Percentiles rank a stretch among this genome's conserved stretches.
These are phyloP conservation scores for Mycosphaerella arachidis DNA, from an alignment of 2,329 filamentous ascomycete species.

Conservation along the genomic window DNA sequence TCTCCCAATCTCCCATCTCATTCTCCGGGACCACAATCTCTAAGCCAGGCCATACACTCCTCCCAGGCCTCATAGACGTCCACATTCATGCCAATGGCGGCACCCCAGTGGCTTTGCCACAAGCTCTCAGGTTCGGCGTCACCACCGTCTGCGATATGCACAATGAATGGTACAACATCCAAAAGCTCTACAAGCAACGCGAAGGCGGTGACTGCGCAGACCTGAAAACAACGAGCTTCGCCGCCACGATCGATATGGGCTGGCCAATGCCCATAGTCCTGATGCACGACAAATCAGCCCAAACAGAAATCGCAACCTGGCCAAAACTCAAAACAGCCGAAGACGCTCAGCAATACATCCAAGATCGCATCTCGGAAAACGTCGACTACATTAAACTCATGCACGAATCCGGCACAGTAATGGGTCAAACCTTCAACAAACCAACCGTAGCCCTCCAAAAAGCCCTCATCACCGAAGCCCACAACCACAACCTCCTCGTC, in stretches of 20 bases:
- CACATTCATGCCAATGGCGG: slow-evolving; percentile 47
- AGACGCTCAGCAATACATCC: slow-evolving; percentile 42
- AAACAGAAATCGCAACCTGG: slow-evolving; percentile 44
- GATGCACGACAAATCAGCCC: slow-evolving; percentile 34
- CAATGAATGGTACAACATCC: slow-evolving; percentile 35
- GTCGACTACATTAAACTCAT: slow-evolving; percentile 50
- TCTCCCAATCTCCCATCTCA: slow-evolving; percentile 16
- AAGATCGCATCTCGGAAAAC: slow-evolving; percentile 38
- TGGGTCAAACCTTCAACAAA: slow-evolving; percentile 37
- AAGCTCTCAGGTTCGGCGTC: slow-evolving; percentile 47
- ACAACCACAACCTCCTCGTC: slow-evolving; percentile 34
- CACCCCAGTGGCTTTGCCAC: slow-evolving; percentile 38
- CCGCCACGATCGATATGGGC: slow-evolving; percentile 49
- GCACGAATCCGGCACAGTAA: slow-evolving; percentile 44
- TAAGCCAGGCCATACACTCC: slow-evolving; percentile 44
- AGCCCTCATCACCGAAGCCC: slow-evolving; percentile 41
- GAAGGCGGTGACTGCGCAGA: slow-evolving; percentile 40
- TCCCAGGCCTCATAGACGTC: slow-evolving; percentile 50
- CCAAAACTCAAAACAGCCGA: slow-evolving; percentile 42
- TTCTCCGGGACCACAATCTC: slow-evolving; percentile 34
- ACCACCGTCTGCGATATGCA: slow-evolving; percentile 49
- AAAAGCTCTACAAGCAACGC: slow-evolving; percentile 29
- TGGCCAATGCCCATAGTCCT: slow-evolving; percentile 47
- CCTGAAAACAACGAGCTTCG: slow-evolving; percentile 47
- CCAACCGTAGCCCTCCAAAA: slow-evolving; percentile 44